Conservation (phyloP, 192 early-diverging fungal species). For the Martensiomyces pterosporus region DNA sequence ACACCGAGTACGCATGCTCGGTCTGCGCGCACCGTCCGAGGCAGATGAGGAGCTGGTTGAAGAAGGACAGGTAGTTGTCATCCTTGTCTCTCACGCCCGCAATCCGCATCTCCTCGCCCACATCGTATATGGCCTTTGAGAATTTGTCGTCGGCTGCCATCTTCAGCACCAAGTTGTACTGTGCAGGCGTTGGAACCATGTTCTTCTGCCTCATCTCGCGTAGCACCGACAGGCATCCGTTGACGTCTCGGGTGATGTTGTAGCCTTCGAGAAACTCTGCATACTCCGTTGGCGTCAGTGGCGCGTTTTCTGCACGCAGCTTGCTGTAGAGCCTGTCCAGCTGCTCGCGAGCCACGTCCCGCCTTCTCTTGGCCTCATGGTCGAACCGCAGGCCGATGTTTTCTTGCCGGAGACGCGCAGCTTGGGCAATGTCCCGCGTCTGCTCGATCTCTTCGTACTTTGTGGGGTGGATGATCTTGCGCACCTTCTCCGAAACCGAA, state of each 20-base stretch:
- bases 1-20: slow-evolving; percentile 29
- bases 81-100: slow-evolving; percentile 11
- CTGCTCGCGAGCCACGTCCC: neutral
- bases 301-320: neutral
- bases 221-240: slow-evolving; percentile 14
- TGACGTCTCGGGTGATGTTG: slow-evolving; percentile 3
- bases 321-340: slow-evolving; percentile 18
- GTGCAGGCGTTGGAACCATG: neutral
- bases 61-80: slow-evolving; percentile 7
- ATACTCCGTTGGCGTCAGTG: slow-evolving; percentile 6
- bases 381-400: slow-evolving; percentile 8
- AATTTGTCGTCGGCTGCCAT: neutral
- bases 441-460: slow-evolving; percentile 20
- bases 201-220: slow-evolving; percentile 19
- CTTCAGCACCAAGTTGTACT: slow-evolving; percentile 26
- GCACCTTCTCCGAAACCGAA: slow-evolving; percentile 11
- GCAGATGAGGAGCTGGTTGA: slow-evolving; percentile 15
- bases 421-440: slow-evolving; percentile 13
- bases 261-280: slow-evolving; percentile 33
- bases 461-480: slow-evolving; percentile 29
- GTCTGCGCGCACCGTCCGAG: slow-evolving; percentile 8
- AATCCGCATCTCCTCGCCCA: slow-evolving; percentile 31
- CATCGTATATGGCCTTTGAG: slow-evolving; percentile 1
- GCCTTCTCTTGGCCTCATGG: neutral
- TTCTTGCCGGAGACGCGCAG: neutral